Evolutionary conservation across 2,329 filamentous ascomycete species (phyloP), one percentile per base, ranked within the genome.

Genomic region (Colletotrichum euphorbiae): DNA sequence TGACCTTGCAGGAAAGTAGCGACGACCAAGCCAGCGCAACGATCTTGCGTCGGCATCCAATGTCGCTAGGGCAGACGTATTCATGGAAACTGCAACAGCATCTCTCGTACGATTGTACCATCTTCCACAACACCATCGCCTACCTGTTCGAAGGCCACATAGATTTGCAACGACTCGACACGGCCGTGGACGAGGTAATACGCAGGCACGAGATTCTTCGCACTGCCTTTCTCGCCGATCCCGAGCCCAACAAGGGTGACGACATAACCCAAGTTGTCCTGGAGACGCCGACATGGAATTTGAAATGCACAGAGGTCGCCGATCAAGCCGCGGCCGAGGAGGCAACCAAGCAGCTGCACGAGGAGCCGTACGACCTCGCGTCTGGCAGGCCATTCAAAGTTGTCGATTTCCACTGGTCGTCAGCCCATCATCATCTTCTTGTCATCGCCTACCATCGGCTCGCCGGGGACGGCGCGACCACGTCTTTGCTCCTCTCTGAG

Each of bases 121-220:
- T 69, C 73, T 79, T 38, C 75, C 79, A 52, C 28, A 52, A 52
- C n/a, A 52, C 48, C 9, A 52, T 52, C 28, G 28, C 48, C 2
- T 69, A 76, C 2, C 71, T 55, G 8, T 52, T 0, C 73, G 75
- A 60, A 67, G 74, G 3, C 40, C 84, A 4, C 72, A 48, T 1
- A 82, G 82, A 0, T 61, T 52, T 6, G 46, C 84, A 0, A 59
- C 69, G 73, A 2, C 71, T 84, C 9, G 69, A 72, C 2, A 69
- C 68, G 33, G 81, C 82, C 0, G 67, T 84, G 8, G 60, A 74
- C 1, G 15, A 36, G n/a, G 48, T 52, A 0, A 0, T 36, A 31
- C 24, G 0, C 2, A 52, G 48, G 28, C 48, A 52, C n/a, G 48
- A 36, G n/a, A 36, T 36, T 9, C 48, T 52, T 33, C 48, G 48